A percentile compares a stretch with the other conserved stretches of the same genome.
phyloP scores from a whole-genome alignment of 495 filamentous ascomycete species.

The Xylaria acuta region DNA sequence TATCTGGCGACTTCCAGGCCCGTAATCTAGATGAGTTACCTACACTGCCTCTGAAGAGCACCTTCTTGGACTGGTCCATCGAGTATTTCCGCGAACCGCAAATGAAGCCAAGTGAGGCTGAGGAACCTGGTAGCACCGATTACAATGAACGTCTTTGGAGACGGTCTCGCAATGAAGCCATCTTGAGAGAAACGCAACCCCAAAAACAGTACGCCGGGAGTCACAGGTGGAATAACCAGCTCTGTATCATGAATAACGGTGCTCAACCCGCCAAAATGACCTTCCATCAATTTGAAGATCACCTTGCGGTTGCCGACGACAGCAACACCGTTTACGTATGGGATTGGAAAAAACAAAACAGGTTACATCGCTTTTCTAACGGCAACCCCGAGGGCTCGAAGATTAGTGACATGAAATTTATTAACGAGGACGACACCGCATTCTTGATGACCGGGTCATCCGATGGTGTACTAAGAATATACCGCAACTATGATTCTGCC shows the following conservation, averaged over 20 bases:
- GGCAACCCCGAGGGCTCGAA: constrained; percentile 89
- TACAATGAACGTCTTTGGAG: constrained; percentile 97
- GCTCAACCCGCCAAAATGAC: constrained; percentile 89
- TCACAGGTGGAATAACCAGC: constrained; percentile 80
- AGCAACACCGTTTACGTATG: constrained; percentile 87
- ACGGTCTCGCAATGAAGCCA: constrained; percentile 88
- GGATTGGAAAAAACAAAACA: constrained; percentile 82
- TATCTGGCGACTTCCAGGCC: constrained; percentile 72
- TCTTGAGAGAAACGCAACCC: constrained; percentile 88
- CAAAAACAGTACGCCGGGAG: constrained; percentile 85
- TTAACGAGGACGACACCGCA: constrained; percentile 98
- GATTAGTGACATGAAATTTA: constrained; percentile 93
- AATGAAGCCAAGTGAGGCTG: constrained; percentile 94
- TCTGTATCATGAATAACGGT: constrained; percentile 81
- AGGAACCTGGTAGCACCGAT: constrained; percentile 95
- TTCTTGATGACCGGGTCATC: constrained; percentile 93
- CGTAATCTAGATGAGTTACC: constrained; percentile 62
- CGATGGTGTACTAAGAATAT: constrained; percentile 93
- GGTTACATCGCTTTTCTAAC: constrained; percentile 87
- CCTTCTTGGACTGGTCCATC: constrained; percentile 92
- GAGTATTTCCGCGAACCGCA: constrained; percentile 99
- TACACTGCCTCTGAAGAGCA: constrained; percentile 75
- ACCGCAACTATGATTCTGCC: constrained; percentile 81
- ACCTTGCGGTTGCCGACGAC: constrained; percentile 93
- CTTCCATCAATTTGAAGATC: constrained; percentile 97